Conservation (phyloP, 805 yeast genomes). For the Saturnispora zaruensis region DNA sequence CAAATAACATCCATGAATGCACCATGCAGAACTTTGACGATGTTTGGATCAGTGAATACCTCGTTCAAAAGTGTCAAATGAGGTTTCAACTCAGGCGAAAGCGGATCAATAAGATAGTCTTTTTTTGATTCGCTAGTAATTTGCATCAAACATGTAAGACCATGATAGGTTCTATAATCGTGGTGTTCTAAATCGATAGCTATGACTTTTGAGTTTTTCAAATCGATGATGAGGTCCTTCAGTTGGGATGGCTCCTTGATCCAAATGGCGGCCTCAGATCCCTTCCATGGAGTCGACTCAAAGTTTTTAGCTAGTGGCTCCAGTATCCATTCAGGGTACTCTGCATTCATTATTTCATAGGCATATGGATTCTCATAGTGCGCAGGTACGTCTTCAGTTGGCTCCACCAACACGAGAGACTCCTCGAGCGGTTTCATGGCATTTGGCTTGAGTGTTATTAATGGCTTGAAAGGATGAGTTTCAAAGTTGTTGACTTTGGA, state of each 20-base stretch:
- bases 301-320: slow-evolving; percentile 27
- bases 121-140: slow-evolving; percentile 51
- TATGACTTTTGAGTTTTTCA: slow-evolving; percentile 48
- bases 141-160: slow-evolving; percentile 90
- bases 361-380: slow-evolving; percentile 78
- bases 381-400: slow-evolving; percentile 37
- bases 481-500: slow-evolving; percentile 56
- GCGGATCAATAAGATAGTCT: slow-evolving; percentile 84
- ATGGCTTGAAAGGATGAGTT: slow-evolving; percentile 67
- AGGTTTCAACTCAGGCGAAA: slow-evolving; percentile 53
- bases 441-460: slow-evolving; percentile 63
- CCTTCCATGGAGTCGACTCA: slow-evolving; percentile 54
- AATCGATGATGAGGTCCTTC: slow-evolving; percentile 42
- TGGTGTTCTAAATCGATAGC: slow-evolving; percentile 97
- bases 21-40: slow-evolving; percentile 89
- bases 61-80: slow-evolving; percentile 59
- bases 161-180: slow-evolving; percentile 82
- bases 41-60: slow-evolving; percentile 71
- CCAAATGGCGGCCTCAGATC: slow-evolving; percentile 44
- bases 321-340: slow-evolving; percentile 56
- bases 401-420: slow-evolving; percentile 32
- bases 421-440: slow-evolving; percentile 51
- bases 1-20: slow-evolving; percentile 95
- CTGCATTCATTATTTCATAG: slow-evolving; percentile 59
- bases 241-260: slow-evolving; percentile 54